phyloP scores from a whole-genome alignment of 345 rosid species.

The Carallia pectinifolia region DNA sequence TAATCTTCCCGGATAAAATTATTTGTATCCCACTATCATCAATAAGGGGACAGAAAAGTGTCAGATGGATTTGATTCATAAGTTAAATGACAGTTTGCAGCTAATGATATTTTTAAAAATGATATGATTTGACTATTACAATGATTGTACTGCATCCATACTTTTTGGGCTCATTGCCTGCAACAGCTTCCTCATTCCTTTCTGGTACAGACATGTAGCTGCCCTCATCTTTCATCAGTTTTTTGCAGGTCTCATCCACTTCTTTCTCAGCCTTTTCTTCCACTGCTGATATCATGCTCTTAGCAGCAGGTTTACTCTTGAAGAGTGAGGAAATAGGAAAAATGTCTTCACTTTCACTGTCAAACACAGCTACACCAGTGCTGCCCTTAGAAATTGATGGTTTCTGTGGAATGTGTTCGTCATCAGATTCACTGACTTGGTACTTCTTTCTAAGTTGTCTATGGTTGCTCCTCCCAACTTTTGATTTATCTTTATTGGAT shows the following conservation, averaged over 20 bases:
- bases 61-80: not conserved
- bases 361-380: constrained; percentile 14
- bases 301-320: constrained; percentile 23
- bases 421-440: constrained; percentile 44
- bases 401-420: constrained; percentile 28
- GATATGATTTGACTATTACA: too few relatives aligned
- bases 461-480: constrained; percentile 24
- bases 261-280: constrained; percentile 16
- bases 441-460: constrained; percentile 49
- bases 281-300: constrained; percentile 17
- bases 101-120: too few relatives aligned
- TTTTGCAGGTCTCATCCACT: constrained; percentile 6
- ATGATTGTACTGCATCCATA: constrained; percentile 5
- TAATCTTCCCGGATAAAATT: not conserved
- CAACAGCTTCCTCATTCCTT: not conserved
- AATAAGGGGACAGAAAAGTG: not conserved
- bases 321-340: constrained; percentile 25
- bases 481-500: constrained; percentile 19
- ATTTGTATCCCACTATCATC: not conserved
- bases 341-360: constrained; percentile 32
- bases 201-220: constrained; percentile 1
- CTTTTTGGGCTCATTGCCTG: constrained; percentile 23
- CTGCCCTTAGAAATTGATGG: constrained; percentile 12
- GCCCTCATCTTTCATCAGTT: constrained; percentile 8
- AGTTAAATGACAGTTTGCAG: not conserved